phyloP scores from a whole-genome alignment of 1,284 basidiomycete species.

The Puccinia horiana region DNA sequence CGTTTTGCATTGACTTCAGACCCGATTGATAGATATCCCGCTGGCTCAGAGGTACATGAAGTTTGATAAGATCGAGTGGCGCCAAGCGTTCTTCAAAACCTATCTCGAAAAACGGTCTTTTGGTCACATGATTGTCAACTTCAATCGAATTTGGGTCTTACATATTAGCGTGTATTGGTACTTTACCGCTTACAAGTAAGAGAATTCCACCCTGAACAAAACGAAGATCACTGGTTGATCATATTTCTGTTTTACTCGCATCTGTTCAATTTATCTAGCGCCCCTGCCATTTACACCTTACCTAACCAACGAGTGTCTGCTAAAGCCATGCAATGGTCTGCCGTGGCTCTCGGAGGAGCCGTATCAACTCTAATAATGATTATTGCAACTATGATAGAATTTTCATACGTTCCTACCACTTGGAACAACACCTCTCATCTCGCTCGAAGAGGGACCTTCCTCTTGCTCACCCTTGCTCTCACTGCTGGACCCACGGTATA shows the following conservation, averaged over 20 bases:
- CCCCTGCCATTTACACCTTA: conserved; percentile 75
- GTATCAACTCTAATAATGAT: conserved; percentile 92
- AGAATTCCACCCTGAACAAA: too few relatives aligned
- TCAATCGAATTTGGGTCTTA: conserved; percentile 95
- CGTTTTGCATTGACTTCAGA: conserved; percentile 61
- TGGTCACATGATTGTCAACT: conserved; percentile 91
- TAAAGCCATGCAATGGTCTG: conserved; percentile 79
- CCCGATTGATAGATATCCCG: conserved; percentile 81
- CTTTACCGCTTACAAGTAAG: conserved; percentile 69
- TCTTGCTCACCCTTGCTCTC: conserved; percentile 76
- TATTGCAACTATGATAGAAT: conserved; percentile 83
- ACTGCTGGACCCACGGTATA: conserved; percentile 89
- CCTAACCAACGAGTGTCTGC: conserved; percentile 62
- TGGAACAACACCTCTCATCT: conserved; percentile 97
- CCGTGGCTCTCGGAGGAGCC: conserved; percentile 82
- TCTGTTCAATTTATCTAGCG: conserved; percentile 67
- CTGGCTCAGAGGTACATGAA: conserved; percentile 90
- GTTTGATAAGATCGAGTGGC: conserved; percentile 92
- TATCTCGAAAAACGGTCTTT: conserved; percentile 94
- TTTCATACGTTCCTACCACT: conserved; percentile 90
- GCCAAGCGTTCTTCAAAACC: conserved; percentile 91
- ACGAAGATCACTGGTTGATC: too few relatives aligned
- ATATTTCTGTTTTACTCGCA: too few relatives aligned
- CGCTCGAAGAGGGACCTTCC: conserved; percentile 78
- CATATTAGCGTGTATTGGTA: conserved; percentile 90